phyloP scores from a whole-genome alignment of 129 eudicot species.

The Helianthus tuberosus region DNA sequence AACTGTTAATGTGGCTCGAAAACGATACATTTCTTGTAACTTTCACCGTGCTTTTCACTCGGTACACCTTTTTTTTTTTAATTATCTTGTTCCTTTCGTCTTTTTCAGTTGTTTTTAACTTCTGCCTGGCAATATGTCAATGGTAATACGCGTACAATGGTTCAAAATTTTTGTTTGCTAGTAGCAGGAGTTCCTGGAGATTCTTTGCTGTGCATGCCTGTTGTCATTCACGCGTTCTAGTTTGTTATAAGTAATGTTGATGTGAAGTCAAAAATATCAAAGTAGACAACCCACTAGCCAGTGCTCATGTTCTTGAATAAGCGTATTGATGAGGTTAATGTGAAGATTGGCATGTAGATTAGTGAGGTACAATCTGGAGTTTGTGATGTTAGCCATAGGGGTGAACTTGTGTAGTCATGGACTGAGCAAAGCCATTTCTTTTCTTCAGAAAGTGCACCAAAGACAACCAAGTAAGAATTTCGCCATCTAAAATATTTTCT shows the following conservation, averaged over 20 bases:
- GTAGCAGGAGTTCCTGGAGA: background rate
- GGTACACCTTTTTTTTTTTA: background rate
- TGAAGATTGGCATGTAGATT: constrained; percentile 1
- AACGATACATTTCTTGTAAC: background rate
- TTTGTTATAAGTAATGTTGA: background rate
- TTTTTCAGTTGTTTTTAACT: background rate
- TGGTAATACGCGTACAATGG: background rate
- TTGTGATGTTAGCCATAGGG: background rate
- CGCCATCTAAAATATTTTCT: background rate
- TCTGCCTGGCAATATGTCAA: background rate
- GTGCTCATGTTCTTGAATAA: background rate
- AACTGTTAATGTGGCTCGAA: constrained; percentile 10
- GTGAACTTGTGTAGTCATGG: background rate
- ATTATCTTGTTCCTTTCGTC: background rate
- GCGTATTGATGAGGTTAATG: background rate
- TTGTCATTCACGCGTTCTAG: background rate
- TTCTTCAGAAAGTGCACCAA: constrained; percentile 9
- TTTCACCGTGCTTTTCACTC: background rate
- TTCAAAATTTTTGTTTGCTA: background rate
- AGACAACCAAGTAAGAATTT: constrained; percentile 24
- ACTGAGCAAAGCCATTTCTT: background rate
- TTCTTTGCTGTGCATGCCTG: background rate
- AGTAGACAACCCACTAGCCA: background rate
- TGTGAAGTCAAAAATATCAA: background rate
- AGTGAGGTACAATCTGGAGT: constrained; percentile 8